Percentiles rank a stretch among this genome's conserved stretches.
phyloP scores from a whole-genome alignment of 2,329 filamentous ascomycete genomes.

The Diaporthe helianthi region DNA sequence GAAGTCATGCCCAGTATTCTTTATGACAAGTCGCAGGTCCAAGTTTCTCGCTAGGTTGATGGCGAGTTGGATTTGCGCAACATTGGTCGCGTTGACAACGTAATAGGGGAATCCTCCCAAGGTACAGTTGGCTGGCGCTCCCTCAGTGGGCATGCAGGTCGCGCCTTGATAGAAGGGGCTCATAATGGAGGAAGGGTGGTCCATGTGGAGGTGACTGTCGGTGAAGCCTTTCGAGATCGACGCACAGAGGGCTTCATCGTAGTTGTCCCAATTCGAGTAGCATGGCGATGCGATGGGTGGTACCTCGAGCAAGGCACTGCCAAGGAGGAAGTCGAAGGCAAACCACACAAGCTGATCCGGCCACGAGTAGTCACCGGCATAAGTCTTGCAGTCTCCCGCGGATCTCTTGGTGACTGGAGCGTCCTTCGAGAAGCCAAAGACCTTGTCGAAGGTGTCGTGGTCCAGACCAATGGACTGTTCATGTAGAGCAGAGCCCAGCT shows the following conservation, averaged over 20 bases:
- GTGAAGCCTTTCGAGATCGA: conserved; percentile 46
- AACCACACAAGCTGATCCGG: conserved; percentile 55
- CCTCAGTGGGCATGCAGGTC: conserved; percentile 44
- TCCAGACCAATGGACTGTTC: neutral
- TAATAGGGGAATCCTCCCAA: conserved; percentile 53
- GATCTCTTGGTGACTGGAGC: neutral
- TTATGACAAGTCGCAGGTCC: conserved; percentile 57
- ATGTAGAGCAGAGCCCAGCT: conserved; percentile 1
- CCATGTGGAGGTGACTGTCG: conserved; percentile 43
- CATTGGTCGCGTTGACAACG: conserved; percentile 48
- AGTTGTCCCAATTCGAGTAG: conserved; percentile 53
- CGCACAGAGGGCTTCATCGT: conserved; percentile 50
- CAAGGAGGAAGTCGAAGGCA: conserved; percentile 57
- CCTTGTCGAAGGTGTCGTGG: neutral
- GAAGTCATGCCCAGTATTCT: conserved; percentile 61
- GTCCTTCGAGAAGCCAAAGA: conserved; percentile 13
- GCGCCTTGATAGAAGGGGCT: conserved; percentile 33
- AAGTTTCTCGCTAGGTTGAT: conserved; percentile 54
- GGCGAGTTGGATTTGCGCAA: conserved; percentile 54
- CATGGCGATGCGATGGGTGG: conserved; percentile 60
- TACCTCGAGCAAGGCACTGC: conserved; percentile 58
- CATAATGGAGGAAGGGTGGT: conserved; percentile 29
- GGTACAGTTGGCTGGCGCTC: conserved; percentile 42
- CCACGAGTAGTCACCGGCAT: conserved; percentile 62
- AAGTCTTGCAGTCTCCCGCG: conserved; percentile 36